phyloP scores from a whole-genome alignment of 352 stramenopile genomes.

The Globisporangium splendens region DNA sequence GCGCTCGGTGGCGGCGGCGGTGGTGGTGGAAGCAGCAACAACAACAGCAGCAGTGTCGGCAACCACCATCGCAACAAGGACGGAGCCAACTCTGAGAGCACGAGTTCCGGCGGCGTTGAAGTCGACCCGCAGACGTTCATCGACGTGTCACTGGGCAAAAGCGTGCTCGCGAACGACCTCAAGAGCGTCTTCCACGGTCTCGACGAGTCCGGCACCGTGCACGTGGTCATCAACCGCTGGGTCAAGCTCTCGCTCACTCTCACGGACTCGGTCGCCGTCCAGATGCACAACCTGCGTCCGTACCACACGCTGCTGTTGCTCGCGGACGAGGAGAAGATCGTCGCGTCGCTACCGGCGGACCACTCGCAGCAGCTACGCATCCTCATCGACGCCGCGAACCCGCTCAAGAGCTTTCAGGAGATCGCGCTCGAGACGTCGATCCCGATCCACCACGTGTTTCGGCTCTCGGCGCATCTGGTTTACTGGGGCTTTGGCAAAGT shows the following conservation, averaged over 20 bases:
- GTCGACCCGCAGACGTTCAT: constrained; percentile 83
- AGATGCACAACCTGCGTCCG: constrained; percentile 61
- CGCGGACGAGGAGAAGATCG: constrained; percentile 55
- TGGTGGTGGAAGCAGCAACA: constrained; percentile 7
- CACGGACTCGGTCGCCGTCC: constrained; percentile 53
- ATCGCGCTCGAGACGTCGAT: constrained; percentile 73
- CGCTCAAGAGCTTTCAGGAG: constrained; percentile 85
- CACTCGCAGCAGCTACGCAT: constrained; percentile 72
- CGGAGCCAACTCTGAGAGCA: constrained; percentile 20
- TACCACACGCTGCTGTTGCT: constrained; percentile 84
- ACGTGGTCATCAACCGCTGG: constrained; percentile 85
- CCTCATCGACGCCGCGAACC: constrained; percentile 72
- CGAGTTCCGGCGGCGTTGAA: constrained; percentile 28
- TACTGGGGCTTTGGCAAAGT: constrained; percentile 82
- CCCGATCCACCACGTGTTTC: constrained; percentile 80
- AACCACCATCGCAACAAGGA: constrained; percentile 34
- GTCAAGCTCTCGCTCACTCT: constrained; percentile 85
- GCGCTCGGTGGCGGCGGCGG: constrained; percentile 17
- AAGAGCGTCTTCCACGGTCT: constrained; percentile 84
- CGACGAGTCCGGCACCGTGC: constrained; percentile 62
- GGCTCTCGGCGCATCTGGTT: constrained; percentile 75
- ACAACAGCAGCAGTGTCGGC: constrained; percentile 10
- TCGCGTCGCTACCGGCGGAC: constrained; percentile 64
- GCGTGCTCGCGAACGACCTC: constrained; percentile 81
- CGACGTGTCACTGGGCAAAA: constrained; percentile 71